These are phyloP conservation scores for Megacollybia platyphylla DNA, from an alignment of 1,284 basidiomycete species.

Conservation along the genomic window DNA sequence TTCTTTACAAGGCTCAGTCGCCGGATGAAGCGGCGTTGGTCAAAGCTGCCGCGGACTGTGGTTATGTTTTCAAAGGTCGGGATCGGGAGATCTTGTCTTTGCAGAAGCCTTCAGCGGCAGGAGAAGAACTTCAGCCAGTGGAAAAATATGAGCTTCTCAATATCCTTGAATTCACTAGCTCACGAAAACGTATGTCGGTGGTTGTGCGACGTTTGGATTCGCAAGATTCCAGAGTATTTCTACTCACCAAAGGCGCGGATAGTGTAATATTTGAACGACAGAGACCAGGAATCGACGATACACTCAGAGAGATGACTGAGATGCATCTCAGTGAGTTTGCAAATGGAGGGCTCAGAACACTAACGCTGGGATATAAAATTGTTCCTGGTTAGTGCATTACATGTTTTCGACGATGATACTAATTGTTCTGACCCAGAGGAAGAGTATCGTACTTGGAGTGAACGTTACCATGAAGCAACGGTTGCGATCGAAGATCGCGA, in stretches of 20 bases:
- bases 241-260: constrained; percentile 85
- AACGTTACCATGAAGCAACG: constrained; percentile 73
- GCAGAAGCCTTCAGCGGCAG: constrained; percentile 52
- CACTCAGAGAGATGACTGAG: constrained; percentile 70
- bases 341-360: constrained; percentile 75
- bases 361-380: constrained; percentile 87
- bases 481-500: constrained; percentile 76
- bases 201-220: constrained; percentile 69
- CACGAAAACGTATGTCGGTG: constrained; percentile 94
- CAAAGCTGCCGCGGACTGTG: constrained; percentile 91
- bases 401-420: neutral
- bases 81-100: constrained; percentile 73
- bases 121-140: constrained; percentile 13
- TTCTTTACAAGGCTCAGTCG: constrained; percentile 93
- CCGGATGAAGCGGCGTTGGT: constrained; percentile 97
- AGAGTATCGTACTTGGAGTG: constrained; percentile 75
- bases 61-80: constrained; percentile 85
- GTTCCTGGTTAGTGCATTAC: constrained; percentile 40
- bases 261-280: constrained; percentile 93
- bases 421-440: constrained; percentile 30
- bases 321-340: constrained; percentile 84
- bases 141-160: constrained; percentile 89
- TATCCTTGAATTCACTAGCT: constrained; percentile 91
- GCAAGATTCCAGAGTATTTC: constrained; percentile 50
- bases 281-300: constrained; percentile 47